Conservation (phyloP, 2,329 filamentous ascomycete species). For the Xenosphaeropsis pyriputrescens region DNA sequence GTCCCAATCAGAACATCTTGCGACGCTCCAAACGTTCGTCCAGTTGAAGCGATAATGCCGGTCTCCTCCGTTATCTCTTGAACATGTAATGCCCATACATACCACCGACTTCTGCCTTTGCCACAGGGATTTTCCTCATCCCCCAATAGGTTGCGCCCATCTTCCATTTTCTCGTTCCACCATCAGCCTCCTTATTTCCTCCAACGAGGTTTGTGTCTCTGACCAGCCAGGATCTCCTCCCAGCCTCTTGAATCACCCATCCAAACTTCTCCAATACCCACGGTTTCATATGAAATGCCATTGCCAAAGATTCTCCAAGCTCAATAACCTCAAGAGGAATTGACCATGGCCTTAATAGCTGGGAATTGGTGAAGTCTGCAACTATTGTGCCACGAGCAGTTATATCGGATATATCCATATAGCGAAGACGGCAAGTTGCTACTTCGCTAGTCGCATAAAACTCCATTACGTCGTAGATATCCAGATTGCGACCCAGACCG, state of each 20-base stretch:
- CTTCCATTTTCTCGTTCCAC: slow-evolving; percentile 57
- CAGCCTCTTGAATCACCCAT: slow-evolving; percentile 59
- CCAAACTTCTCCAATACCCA: slow-evolving; percentile 24
- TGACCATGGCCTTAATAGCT: slow-evolving; percentile 33
- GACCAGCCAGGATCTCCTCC: slow-evolving; percentile 53
- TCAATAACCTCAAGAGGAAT: slow-evolving; percentile 65
- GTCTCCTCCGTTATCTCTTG: slow-evolving; percentile 18
- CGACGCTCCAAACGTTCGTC: too few species aligned
- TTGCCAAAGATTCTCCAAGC: slow-evolving; percentile 47
- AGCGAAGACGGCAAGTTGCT: slow-evolving; percentile 37
- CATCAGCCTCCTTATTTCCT: slow-evolving; percentile 22
- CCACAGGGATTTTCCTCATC: slow-evolving; percentile 53
- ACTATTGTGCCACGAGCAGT: slow-evolving; percentile 27
- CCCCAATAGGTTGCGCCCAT: slow-evolving; percentile 77
- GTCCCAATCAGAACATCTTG: too few species aligned
- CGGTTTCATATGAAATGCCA: slow-evolving; percentile 35
- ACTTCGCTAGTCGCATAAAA: slow-evolving; percentile 13
- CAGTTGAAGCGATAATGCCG: too few species aligned
- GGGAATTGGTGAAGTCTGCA: neutral
- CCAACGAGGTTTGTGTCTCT: slow-evolving; percentile 14
- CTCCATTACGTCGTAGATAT: slow-evolving; percentile 39
- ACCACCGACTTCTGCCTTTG: slow-evolving; percentile 37
- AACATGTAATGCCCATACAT: slow-evolving; percentile 47
- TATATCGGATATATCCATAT: slow-evolving; percentile 65
- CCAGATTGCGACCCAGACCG: slow-evolving; percentile 53